Conservation (phyloP, 768 basidiomycete species). For the Lentinula edodes region DNA sequence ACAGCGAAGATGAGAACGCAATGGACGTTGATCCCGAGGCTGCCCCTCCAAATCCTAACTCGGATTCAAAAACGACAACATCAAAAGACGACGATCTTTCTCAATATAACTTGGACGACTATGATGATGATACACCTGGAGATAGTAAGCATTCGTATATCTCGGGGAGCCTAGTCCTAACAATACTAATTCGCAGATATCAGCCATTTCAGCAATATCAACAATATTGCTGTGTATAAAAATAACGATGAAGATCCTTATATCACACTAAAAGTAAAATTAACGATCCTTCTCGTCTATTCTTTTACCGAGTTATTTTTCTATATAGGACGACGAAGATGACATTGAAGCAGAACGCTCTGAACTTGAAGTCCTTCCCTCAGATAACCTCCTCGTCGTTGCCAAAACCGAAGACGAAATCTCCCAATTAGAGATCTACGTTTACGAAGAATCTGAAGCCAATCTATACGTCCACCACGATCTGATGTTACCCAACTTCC, state of each 20-base stretch:
- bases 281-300: slow-evolving; percentile 3
- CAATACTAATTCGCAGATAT: slow-evolving; percentile 29
- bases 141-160: slow-evolving; percentile 18
- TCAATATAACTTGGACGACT: slow-evolving; percentile 86
- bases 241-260: slow-evolving; percentile 95
- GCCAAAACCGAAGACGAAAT: slow-evolving; percentile 98
- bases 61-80: slow-evolving; percentile 20
- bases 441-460: slow-evolving; percentile 89
- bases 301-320: slow-evolving; percentile 12
- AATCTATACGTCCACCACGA: slow-evolving; percentile 97
- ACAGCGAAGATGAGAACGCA: slow-evolving; percentile 45
- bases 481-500: slow-evolving; percentile 94
- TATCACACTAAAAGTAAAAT: slow-evolving; percentile 90
- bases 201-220: slow-evolving; percentile 93
- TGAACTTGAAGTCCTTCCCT: slow-evolving; percentile 83
- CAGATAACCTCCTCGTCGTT: slow-evolving; percentile 87
- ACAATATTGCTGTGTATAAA: slow-evolving; percentile 87
- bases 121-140: slow-evolving; percentile 70
- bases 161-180: background rate
- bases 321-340: slow-evolving; percentile 57
- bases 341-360: slow-evolving; percentile 73
- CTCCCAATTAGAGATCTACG: slow-evolving; percentile 91
- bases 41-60: background rate
- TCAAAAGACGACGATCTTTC: slow-evolving; percentile 61
- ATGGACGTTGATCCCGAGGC: slow-evolving; percentile 56